Evolutionary conservation across 1,284 basidiomycete species (phyloP), one percentile per base, ranked within the genome.

Genomic region (Blastosporella zonata): DNA sequence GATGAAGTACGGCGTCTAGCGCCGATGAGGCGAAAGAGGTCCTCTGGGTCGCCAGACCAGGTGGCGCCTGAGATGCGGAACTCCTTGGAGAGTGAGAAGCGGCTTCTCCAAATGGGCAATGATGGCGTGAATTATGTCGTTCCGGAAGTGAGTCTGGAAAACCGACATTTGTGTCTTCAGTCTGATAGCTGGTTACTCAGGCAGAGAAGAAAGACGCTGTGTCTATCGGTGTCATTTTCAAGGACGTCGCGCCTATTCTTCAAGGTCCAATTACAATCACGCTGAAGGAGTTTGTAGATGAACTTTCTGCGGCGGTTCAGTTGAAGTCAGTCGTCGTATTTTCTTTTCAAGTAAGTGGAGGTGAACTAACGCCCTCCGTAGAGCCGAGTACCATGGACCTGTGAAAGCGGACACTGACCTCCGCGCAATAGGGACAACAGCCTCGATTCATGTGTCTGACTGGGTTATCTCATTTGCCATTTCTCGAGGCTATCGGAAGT

Each of bases 381-480:
- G 40, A 21, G 18, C 25, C 18, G 18, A 17, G 27, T 21, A 20
- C 17, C 29, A 34, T 13, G 15, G 20, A 2, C 12, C 15, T 15
- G 17, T 43, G 18, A 10, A 17, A 21, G 21, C 41, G 27, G 29
- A 43, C 12, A 4, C 20, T 4, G 10, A 3, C 10, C 18, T 17
- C 10, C 28, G 28, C 13, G 22, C 29, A 9, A 34, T 43, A 17
- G 39, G 12, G 39, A 12, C 39, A 2, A 28, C 23, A 10, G 25
- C n/a, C 12, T 22, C 41, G 6, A 17, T n/a, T 10, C 13, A n/a
- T 10, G 21, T 33, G 3, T 33, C 13, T 43, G 28, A 33, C 34
- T 43, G 29, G 41, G 29, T 43, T 9, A 34, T 43, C 6, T 43
- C 41, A 3, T 43, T 43, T 23, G 28, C 41, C 41, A 3, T 43